phyloP scores from a whole-genome alignment of 306 rosid genomes.

The Sphenostylis stenocarpa region DNA sequence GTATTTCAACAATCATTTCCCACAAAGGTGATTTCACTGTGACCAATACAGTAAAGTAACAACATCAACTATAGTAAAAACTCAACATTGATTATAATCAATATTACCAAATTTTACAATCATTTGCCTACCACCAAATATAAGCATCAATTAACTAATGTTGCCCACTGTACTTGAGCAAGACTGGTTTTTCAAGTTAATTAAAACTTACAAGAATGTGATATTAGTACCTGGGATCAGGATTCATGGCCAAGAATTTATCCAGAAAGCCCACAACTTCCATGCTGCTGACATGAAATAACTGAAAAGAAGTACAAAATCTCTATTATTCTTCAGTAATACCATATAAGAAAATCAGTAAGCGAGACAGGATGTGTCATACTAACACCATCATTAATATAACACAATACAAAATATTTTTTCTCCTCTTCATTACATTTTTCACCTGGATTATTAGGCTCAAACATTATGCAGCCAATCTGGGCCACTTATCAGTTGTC shows the following conservation, averaged over 20 bases:
- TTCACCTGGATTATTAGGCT: conserved; percentile 1
- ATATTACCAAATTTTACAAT: neutral
- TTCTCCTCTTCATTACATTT: neutral
- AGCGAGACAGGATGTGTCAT: neutral
- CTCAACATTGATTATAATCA: conserved; percentile 22
- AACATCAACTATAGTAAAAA: neutral
- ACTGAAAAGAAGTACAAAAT: conserved; percentile 44
- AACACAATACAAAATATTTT: neutral
- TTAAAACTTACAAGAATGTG: conserved; percentile 20
- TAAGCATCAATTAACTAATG: conserved; percentile 3
- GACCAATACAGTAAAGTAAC: neutral
- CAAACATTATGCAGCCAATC: conserved; percentile 6
- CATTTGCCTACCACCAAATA: conserved; percentile 14
- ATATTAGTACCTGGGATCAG: conserved; percentile 64
- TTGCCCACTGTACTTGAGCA: neutral
- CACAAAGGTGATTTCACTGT: neutral
- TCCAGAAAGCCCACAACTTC: conserved; percentile 85
- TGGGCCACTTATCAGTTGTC: neutral
- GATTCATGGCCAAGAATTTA: conserved; percentile 77
- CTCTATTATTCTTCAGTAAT: conserved; percentile 20
- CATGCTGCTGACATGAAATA: conserved; percentile 63
- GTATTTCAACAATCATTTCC: neutral
- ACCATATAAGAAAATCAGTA: conserved; percentile 18
- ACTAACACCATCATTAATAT: neutral
- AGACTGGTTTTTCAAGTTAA: conserved; percentile 1